Conservation (phyloP, 163 green algal species). For the Picocystis sp. region DNA sequence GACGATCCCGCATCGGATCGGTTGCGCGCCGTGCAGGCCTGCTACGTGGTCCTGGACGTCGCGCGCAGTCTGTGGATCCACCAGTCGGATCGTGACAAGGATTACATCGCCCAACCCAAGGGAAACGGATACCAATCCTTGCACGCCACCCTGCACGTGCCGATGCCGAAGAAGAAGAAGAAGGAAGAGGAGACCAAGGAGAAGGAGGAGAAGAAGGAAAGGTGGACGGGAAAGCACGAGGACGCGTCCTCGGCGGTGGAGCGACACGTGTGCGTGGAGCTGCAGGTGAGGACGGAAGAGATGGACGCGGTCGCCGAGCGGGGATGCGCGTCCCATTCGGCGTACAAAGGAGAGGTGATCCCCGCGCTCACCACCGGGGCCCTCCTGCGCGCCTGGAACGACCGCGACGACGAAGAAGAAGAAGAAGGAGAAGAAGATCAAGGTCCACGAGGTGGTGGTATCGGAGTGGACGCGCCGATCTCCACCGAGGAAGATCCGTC, state of each 20-base stretch:
- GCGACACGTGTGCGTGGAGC: conserved; percentile 22
- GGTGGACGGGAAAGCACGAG: background rate
- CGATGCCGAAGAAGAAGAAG: conserved; percentile 1
- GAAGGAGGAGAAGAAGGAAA: background rate
- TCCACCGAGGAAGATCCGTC: too few species aligned
- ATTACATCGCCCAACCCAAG: conserved; percentile 69
- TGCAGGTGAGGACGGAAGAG: conserved; percentile 50
- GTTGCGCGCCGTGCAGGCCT: conserved; percentile 10
- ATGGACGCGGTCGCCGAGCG: conserved; percentile 56
- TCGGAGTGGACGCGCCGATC: too few species aligned
- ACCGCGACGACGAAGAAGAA: too few species aligned
- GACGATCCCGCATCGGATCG: background rate
- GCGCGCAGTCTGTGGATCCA: conserved; percentile 34
- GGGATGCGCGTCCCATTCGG: conserved; percentile 46
- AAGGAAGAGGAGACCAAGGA: background rate
- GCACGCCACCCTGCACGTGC: conserved; percentile 44
- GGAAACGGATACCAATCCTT: conserved; percentile 65
- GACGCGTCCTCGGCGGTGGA: background rate
- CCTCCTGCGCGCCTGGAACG: too few species aligned
- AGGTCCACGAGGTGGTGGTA: too few species aligned
- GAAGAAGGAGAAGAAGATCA: too few species aligned
- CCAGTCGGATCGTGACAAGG: conserved; percentile 42
- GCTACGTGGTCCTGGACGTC: conserved; percentile 23
- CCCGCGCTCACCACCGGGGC: too few species aligned
- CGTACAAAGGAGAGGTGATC: conserved; percentile 46